Evolutionary conservation across 2,329 filamentous ascomycete genomes (phyloP).

Genomic region (Akanthomyces dipterigenus): DNA sequence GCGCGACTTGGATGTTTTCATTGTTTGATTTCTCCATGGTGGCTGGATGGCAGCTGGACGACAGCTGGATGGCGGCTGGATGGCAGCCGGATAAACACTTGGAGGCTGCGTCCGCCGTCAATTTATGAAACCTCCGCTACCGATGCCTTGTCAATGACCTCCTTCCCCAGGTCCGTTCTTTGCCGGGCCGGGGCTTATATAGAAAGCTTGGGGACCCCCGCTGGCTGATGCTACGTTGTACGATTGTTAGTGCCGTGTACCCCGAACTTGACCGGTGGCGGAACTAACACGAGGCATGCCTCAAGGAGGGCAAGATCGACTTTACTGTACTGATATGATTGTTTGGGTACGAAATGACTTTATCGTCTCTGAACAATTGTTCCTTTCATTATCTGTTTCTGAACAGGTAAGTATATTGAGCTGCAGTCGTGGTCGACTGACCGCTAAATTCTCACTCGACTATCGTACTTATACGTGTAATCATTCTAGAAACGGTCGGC

Average conservation of each 20-base stretch:
- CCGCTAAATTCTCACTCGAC: too few species aligned
- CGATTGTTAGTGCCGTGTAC: neutral
- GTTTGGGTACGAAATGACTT: too few species aligned
- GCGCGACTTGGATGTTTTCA: neutral
- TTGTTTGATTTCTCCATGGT: conserved; percentile 1
- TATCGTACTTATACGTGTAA: too few species aligned
- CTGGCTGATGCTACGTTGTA: conserved; percentile 2
- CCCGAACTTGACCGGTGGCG: conserved; percentile 2
- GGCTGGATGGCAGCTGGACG: neutral
- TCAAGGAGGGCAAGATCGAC: too few species aligned
- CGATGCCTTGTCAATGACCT: neutral
- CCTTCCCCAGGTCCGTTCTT: neutral
- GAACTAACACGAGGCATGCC: neutral
- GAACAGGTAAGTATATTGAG: too few species aligned
- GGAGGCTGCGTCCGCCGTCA: neutral
- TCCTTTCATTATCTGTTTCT: too few species aligned
- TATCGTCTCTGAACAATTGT: too few species aligned
- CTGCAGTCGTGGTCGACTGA: too few species aligned
- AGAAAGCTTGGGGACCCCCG: neutral
- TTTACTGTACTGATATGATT: too few species aligned
- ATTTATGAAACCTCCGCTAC: neutral
- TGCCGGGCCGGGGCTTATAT: neutral
- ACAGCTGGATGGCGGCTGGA: neutral
- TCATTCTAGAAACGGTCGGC: too few species aligned
- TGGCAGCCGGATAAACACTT: too few species aligned